Evolutionary conservation across 768 basidiomycete species (phyloP).

Genomic region (Tulasnella calospora): DNA sequence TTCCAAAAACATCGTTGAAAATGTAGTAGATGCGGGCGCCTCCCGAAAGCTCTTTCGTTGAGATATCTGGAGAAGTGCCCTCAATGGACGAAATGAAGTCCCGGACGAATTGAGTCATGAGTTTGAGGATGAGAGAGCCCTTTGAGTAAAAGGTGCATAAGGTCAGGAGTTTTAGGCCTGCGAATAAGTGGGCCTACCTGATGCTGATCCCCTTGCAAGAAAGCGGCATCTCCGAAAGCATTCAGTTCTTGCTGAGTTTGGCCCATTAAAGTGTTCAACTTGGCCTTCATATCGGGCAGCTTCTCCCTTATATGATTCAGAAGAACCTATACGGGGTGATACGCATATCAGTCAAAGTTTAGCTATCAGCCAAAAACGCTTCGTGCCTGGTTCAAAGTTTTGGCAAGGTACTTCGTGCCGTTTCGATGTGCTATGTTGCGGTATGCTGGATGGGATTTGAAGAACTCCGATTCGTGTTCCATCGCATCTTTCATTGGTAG

Average conservation of each 20-base stretch:
- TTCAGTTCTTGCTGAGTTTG: conserved; percentile 98
- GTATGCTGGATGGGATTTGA: conserved; percentile 83
- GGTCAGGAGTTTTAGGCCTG: conserved; percentile 46
- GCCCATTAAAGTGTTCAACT: conserved; percentile 95
- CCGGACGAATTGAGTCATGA: conserved; percentile 98
- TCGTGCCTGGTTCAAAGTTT: conserved; percentile 84
- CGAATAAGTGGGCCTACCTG: conserved; percentile 34
- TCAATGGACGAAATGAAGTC: conserved; percentile 98
- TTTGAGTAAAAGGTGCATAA: conserved; percentile 22
- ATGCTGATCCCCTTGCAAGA: conserved; percentile 80
- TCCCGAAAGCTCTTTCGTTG: conserved; percentile 96
- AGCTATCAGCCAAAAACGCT: neutral
- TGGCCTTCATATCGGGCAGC: conserved; percentile 98
- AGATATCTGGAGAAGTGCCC: conserved; percentile 91
- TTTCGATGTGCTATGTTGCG: conserved; percentile 95
- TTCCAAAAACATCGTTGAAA: conserved; percentile 96
- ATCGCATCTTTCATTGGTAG: conserved; percentile 81
- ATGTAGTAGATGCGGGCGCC: conserved; percentile 99
- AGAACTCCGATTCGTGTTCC: conserved; percentile 85
- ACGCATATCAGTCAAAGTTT: neutral
- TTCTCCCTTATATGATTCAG: conserved; percentile 98
- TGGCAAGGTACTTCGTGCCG: conserved; percentile 92
- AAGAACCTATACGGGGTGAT: conserved; percentile 54
- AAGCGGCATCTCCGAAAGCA: conserved; percentile 89
- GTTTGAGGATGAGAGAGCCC: conserved; percentile 81